Evolutionary conservation across 495 filamentous ascomycete genomes (phyloP).

Genomic region (Platismatia glauca): DNA sequence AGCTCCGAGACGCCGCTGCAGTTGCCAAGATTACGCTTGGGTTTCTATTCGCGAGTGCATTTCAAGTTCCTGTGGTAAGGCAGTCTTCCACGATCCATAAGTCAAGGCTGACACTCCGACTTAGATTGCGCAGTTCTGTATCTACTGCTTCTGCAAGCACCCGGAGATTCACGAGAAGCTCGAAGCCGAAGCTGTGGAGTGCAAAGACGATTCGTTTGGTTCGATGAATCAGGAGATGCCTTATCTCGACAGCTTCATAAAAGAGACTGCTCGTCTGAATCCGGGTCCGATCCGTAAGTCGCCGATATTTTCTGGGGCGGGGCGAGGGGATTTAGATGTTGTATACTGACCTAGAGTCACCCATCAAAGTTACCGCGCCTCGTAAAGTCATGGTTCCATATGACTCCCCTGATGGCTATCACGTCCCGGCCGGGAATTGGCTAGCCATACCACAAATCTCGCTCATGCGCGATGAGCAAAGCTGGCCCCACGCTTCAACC

Average conservation of each 20-base stretch:
- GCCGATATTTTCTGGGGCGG: not conserved
- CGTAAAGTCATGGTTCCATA: conserved; percentile 16
- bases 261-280: conserved; percentile 22
- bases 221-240: conserved; percentile 21
- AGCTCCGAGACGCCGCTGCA: conserved; percentile 13
- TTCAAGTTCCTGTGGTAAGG: conserved; percentile 19
- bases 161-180: conserved; percentile 16
- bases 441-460: conserved; percentile 15
- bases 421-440: conserved; percentile 18
- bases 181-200: conserved; percentile 12
- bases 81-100: not conserved
- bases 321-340: no score
- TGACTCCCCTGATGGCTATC: conserved; percentile 13
- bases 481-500: not conserved
- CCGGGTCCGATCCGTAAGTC: conserved; percentile 18
- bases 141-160: conserved; percentile 20
- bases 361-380: conserved; percentile 9
- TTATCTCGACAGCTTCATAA: conserved; percentile 24
- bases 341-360: not conserved
- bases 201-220: conserved; percentile 4
- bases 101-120: not conserved
- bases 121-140: conserved; percentile 18
- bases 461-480: conserved; percentile 16
- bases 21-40: conserved; percentile 18
- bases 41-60: conserved; percentile 20